Conservation (phyloP, 2,329 filamentous ascomycete species). For the Colletotrichum caudatum region DNA sequence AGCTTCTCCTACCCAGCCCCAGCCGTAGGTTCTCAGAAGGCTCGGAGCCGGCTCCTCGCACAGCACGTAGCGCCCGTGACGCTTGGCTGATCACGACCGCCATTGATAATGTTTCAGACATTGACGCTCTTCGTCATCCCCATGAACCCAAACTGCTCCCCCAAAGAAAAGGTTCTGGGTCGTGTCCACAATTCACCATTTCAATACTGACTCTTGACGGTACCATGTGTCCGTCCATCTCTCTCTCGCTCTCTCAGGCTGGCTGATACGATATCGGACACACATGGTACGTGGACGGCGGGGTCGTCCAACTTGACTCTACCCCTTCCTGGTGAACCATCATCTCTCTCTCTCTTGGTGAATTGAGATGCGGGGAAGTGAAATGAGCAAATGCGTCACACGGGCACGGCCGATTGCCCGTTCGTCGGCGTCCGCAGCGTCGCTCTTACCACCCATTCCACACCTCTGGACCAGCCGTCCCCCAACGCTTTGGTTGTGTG, state of each 20-base stretch:
- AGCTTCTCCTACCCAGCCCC: not conserved
- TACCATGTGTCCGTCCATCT: not conserved
- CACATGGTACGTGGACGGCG: not conserved
- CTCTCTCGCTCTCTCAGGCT: not conserved
- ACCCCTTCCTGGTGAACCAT: not conserved
- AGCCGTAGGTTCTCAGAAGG: not conserved
- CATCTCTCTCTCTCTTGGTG: not conserved
- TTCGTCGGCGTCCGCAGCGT: not conserved
- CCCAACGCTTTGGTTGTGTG: constrained; percentile 27
- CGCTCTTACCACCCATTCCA: constrained; percentile 3
- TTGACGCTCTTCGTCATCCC: constrained; percentile 33
- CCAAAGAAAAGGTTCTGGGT: constrained; percentile 6
- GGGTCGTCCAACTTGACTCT: constrained; percentile 3
- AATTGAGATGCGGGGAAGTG: constrained; percentile 5
- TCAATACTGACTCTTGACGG: not conserved
- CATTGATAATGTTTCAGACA: constrained; percentile 34
- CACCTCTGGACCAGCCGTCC: constrained; percentile 9
- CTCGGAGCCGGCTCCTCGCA: constrained; percentile 11
- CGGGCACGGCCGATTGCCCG: constrained; percentile 1
- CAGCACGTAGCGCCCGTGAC: constrained; percentile 25
- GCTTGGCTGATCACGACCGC: constrained; percentile 28
- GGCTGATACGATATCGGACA: constrained; percentile 18
- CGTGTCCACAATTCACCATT: constrained; percentile 5
- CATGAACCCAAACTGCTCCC: constrained; percentile 22
- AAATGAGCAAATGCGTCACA: constrained; percentile 10